Base-by-base conservation (phyloP, 148 eudicot species). In the Silene uniflora region DNA sequence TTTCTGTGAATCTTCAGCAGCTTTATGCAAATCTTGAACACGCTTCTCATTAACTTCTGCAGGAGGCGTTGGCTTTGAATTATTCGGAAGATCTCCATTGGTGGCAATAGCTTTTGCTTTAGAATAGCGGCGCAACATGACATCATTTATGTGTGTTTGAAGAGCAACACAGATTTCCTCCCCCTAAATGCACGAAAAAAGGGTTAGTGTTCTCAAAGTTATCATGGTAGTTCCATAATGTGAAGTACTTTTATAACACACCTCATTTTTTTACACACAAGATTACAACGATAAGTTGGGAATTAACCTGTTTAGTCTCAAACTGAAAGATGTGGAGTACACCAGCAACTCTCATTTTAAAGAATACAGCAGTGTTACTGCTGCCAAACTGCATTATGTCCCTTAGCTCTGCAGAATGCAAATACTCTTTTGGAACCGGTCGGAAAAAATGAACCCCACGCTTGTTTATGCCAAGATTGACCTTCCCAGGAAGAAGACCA, bases 381-480 rank as follows among this genome's bases (percentile, higher is more conserved):
- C 99, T 96, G 39, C 99, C 99, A 78, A 96, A 96, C 83, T 96
- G 99, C 99, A 96, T 96, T 73, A 96, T 92, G 78, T 96, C 99
- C 82, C 99, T 89, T 24, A 96, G 73, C 75, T 96, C 98, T 10
- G 99, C 99, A 67, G 99, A 96, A 76, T 96, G 99, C 73, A 96
- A 78, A 85, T 96, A 96, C 71, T 96, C 99, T 81, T 91, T 91
- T 9, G 99, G 99, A 79, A 92, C 99, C 0, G 99, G 99, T 13
- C 99, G 98, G 73, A 96, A 96, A 87, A 96, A 96, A 74, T 96
- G 99, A 83, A 92, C 99, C 91, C 99, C 99, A 12, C 99, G 98
- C 85, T 96, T 96, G 80, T 96, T 96, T 59, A 96, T 92, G 61
- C 97, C 99, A 77, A 96, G 73, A 52, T 89, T 82, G 80, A 92